Evolutionary conservation across 106 monocot species (phyloP).

Genomic region (Alisma plantagoaquatica): DNA sequence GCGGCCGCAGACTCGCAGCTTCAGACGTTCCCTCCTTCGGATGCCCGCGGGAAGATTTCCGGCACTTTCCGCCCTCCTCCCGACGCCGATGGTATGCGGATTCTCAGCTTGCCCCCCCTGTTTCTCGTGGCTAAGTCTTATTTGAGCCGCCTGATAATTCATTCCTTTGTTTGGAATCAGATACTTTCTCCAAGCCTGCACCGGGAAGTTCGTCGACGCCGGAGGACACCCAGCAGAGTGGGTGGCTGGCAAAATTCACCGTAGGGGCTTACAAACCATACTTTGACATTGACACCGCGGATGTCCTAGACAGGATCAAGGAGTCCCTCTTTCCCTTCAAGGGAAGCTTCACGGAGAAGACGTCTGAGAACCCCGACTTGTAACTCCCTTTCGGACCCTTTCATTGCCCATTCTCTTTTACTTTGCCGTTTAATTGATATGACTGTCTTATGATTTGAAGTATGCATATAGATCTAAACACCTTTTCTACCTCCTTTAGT

Average conservation of each 20-base stretch:
- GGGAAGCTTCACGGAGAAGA: slow-evolving; percentile 55
- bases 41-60: slow-evolving; percentile 52
- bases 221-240: slow-evolving; percentile 22
- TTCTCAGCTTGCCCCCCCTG: too few species aligned
- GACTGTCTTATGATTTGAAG: too few species aligned
- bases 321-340: slow-evolving; percentile 63
- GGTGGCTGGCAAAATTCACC: slow-evolving; percentile 47
- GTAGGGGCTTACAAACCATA: slow-evolving; percentile 59
- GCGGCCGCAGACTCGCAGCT: slow-evolving; percentile 79
- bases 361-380: slow-evolving; percentile 59
- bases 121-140: too few species aligned
- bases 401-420: too few species aligned
- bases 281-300: slow-evolving; percentile 65
- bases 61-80: slow-evolving; percentile 52
- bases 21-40: slow-evolving; percentile 59
- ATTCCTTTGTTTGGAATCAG: too few species aligned
- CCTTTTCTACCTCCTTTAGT: too few species aligned
- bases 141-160: too few species aligned
- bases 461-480: too few species aligned
- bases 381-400: too few species aligned
- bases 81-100: slow-evolving; percentile 62
- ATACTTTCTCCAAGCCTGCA: slow-evolving; percentile 63
- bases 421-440: too few species aligned
- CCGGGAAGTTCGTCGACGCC: slow-evolving; percentile 13
- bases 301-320: slow-evolving; percentile 64